A percentile compares a stretch with the other conserved stretches of the same genome.
phyloP scores from a whole-genome alignment of 2,329 filamentous ascomycete genomes.

The Annulohypoxylon truncatum region DNA sequence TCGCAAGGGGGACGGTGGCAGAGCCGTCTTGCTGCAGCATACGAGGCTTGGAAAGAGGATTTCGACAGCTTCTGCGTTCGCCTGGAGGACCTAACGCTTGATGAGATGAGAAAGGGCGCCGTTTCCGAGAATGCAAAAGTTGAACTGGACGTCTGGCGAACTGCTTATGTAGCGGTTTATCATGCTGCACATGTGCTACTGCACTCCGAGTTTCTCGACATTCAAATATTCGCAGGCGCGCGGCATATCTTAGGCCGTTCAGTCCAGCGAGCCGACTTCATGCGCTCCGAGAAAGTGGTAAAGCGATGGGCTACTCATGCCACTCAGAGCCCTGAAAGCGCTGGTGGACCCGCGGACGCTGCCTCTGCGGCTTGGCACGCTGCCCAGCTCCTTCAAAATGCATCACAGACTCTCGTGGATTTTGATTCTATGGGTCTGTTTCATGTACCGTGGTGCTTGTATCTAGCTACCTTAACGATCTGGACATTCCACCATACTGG shows the following conservation, averaged over 20 bases:
- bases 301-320: constrained; percentile 59
- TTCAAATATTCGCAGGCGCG: constrained; percentile 72
- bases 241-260: constrained; percentile 68
- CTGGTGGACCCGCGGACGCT: constrained; percentile 44
- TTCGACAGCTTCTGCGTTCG: constrained; percentile 62
- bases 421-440: constrained; percentile 66
- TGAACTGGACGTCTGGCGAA: constrained; percentile 55
- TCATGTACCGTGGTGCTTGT: constrained; percentile 72
- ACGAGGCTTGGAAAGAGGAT: constrained; percentile 68
- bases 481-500: constrained; percentile 67
- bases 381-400: constrained; percentile 62
- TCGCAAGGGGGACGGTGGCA: constrained; percentile 57
- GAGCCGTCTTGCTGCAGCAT: constrained; percentile 62
- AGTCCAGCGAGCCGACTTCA: constrained; percentile 62
- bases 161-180: constrained; percentile 66
- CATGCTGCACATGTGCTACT: constrained; percentile 68
- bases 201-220: constrained; percentile 68
- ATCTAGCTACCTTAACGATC: constrained; percentile 67
- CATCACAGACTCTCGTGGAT: constrained; percentile 60
- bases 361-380: constrained; percentile 65
- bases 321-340: constrained; percentile 1
- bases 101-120: constrained; percentile 14
- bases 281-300: constrained; percentile 62
- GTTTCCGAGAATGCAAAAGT: constrained; percentile 44
- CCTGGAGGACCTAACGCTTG: constrained; percentile 47